Base-by-base conservation (phyloP, 2,329 filamentous ascomycete species). In the Aspergillus oerlinghausenensis region DNA sequence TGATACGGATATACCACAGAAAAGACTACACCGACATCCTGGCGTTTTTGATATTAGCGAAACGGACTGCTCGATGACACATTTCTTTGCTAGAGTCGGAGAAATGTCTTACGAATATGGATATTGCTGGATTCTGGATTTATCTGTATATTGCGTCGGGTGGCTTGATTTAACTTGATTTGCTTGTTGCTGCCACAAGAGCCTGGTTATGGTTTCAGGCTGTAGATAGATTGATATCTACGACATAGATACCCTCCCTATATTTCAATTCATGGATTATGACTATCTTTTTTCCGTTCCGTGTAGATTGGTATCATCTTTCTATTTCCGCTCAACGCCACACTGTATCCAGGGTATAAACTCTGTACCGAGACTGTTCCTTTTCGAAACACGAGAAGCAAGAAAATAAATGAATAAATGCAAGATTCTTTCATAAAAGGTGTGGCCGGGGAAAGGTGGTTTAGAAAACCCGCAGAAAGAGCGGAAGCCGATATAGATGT, bases 181-280 rank as follows among this genome's bases (percentile, higher is more conserved):
- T 54, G 51, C 29, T 26, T n/a, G 19, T 23, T n/a, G 42, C 10
- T 45, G 21, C 42, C 14, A 45, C 42, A 45, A 45, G 42, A 7
- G 32, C 32, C 32, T 38, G 32, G 11, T 38, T 38, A 17, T 17
- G 40, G n/a, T 19, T 43, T 43, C 40, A 43, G 40, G 40, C 21
- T 45, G 57, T 48, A 60, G 60, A 55, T 63, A 56, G 52, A 63
- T 63, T 57, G 56, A 56, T 45, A 51, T 55, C 59, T 59, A 57
- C 50, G 57, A 59, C 56, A 55, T 59, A 56, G 58, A 62, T 63
- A 63, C 61, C 61, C 61, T 63, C 54, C 50, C 52, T 62, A 21
- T 21, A 14, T 10, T 35, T 40, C 35, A 51, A 51, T 51, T 51
- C 11, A 35, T 50, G 28, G 4, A 19, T 35, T 21, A 50, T 50